Base-by-base conservation (phyloP, 2,329 filamentous ascomycete species). In the Aspergillus pseudoterreus region DNA sequence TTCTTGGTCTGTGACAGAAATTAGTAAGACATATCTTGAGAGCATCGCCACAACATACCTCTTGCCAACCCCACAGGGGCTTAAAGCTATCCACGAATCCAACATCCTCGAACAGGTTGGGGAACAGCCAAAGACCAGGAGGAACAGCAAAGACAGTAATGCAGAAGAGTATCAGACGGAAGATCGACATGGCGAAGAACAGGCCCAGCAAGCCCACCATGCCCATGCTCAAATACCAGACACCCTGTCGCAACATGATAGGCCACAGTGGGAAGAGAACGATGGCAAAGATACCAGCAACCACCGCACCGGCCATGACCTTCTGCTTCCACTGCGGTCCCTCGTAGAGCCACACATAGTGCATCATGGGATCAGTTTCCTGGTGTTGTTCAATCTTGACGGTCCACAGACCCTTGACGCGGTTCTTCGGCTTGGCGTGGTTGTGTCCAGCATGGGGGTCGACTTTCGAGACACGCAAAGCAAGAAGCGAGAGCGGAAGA, bases 241-340 rank as follows among this genome's bases (percentile, higher is more conserved):
- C 94, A 48, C 92, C 94, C 63, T 94, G 85, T 64, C 94, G 84
- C 74, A 99, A 77, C 70, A 90, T 85, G 56, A 96, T 81, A 1
- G 94, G 94, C 94, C 94, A 99, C 51, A 99, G 82, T 9, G 94
- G 94, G 78, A 99, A 99, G 65, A 96, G 84, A 54, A 99, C 92
- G 21, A 96, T 78, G 12, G 88, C 83, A 66, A 99, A 92, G 64
- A 99, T 92, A 55, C 86, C 75, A 10, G 89, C 77, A 43, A 99
- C 80, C 3, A 92, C 92, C 49, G 92, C 87, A 6, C 79, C 86
- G 6, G 91, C 92, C 73, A 96, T 95, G 35, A 96, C 80, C 77
- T 95, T 94, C 75, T 89, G 88, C 81, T 91, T 96, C 78, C 92
- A 84, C 74, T 97, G 92, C 51, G 89, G 85, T 15, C 92, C 92